These are phyloP conservation scores for Acanthamoeba royreba DNA, from an alignment of 208 protist species.

Conservation along the genomic window DNA sequence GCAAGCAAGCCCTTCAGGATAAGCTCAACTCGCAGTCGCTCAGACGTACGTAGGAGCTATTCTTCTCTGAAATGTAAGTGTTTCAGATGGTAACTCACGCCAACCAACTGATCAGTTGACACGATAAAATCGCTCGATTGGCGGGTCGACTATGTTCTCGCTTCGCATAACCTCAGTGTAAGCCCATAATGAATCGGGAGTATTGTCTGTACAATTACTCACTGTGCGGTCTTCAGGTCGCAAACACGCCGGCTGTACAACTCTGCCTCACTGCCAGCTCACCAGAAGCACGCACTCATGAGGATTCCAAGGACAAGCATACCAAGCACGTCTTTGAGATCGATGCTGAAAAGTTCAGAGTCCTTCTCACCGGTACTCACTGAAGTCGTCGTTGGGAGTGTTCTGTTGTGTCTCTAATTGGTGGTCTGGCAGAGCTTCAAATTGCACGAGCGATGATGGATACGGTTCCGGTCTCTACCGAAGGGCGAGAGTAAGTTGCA, in stretches of 20 bases:
- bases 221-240: too few relatives aligned
- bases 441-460: background rate
- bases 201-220: too few relatives aligned
- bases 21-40: too few relatives aligned
- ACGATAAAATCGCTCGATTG: conserved; percentile 47
- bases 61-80: too few relatives aligned
- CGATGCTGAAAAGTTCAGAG: background rate
- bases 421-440: background rate
- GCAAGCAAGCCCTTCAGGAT: too few relatives aligned
- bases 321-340: background rate
- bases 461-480: too few relatives aligned
- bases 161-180: background rate
- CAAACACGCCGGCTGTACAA: background rate
- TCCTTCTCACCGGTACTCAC: background rate
- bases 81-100: too few relatives aligned
- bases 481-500: too few relatives aligned
- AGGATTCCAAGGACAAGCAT: background rate
- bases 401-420: background rate
- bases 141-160: conserved; percentile 59
- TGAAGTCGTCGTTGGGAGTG: background rate
- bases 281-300: background rate
- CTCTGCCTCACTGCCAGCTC: background rate
- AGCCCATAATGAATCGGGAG: too few relatives aligned
- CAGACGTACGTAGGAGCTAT: too few relatives aligned
- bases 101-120: too few relatives aligned